Evolutionary conservation across 495 filamentous ascomycete genomes (phyloP), one percentile per base, ranked within the genome.

Genomic region (Penicillium riverlandense): DNA sequence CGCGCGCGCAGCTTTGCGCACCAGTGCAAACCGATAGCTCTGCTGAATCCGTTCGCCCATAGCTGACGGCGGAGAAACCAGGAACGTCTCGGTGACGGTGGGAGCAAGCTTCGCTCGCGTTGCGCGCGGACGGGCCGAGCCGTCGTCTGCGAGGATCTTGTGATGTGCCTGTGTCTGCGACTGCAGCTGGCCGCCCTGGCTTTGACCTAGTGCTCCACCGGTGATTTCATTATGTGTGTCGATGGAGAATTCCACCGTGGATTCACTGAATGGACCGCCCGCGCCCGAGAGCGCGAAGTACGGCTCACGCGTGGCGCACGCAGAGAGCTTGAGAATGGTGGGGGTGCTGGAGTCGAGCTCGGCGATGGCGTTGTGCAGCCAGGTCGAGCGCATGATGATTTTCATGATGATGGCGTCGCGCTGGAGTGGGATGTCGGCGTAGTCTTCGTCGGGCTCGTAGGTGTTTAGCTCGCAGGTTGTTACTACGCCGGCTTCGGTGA

Each of bases 381-480:
- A 90, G 42, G 77, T 76, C 29, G 86, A 79, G 43, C 85, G 83
- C 82, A 94, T 96, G 62, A 98, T 97, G 42, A 96, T 87, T 53
- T 98, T 98, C 69, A 92, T 85, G 32, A 82, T 75, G 6, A 96
- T 73, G 32, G 80, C 75, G 34, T 90, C 79, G 32, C 86, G 78
- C 55, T 86, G 79, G 29, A 96, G 81, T 8, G 90, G 91, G 30
- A 97, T 95, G 41, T 92, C 86, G 13, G 76, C 59, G 46, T 72
- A 63, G 30, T 75, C 75, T 11, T 71, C 71, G 22, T 70, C 70
- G 27, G 88, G 77, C 39, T 90, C 80, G 58, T 95, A 98, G 7
- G 92, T 96, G n/a, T 80, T 84, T 29, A 98, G 73, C 41, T 92
- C 84, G 74, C 91, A 96, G 15, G 83, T 92, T 6, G 92, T 97